Evolutionary conservation across 176 grass and related monocot species (phyloP), one percentile per base, ranked within the genome.

Genomic region (Aegilops bicornis): DNA sequence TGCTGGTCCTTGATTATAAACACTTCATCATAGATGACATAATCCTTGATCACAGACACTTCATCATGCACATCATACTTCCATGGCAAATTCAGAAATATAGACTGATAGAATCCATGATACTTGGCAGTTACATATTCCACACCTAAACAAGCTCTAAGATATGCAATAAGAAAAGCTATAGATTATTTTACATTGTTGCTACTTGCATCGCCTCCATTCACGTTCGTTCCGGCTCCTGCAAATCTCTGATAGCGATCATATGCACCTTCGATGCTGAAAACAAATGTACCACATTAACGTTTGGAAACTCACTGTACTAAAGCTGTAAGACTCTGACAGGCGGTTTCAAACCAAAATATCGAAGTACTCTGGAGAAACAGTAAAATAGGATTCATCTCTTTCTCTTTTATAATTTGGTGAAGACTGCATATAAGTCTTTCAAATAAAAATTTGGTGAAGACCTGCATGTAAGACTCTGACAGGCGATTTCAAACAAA

Each of bases 181-280:
- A 65, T 10, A 63, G 23, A 58, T 72, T 23, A 16, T 79, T 81
- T 91, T 88, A 91, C 86, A 81, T 47, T 32, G 12, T 47, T 54
- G 42, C 25, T 88, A 80, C 66, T 71, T 50, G 0, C 29, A 70
- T 78, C 6, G 61, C 47, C 85, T 71, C 19, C 77, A 56, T 81
- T 88, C 56, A 81, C 8, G 20, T 85, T 74, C 35, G 61, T 88
- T 81, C 42, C 40, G 17, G 70, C n/a, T 78, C 50, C 82, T 0
- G 63, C 23, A 65, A 91, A 88, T 65, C 77, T 82, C 39, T 82
- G 69, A 65, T 82, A 91, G 37, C 86, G 90, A 6, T 80, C 82
- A 78, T 88, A 88, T 64, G 86, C 85, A 29, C 31, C 70, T 88
- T 88, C 86, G 40, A 91, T 85, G 90, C 90, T 92, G 86, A 64